A percentile compares a stretch with the other conserved stretches of the same genome.
Conservation (phyloP, 306 rosid species). For the Cucurbita moschata region DNA sequence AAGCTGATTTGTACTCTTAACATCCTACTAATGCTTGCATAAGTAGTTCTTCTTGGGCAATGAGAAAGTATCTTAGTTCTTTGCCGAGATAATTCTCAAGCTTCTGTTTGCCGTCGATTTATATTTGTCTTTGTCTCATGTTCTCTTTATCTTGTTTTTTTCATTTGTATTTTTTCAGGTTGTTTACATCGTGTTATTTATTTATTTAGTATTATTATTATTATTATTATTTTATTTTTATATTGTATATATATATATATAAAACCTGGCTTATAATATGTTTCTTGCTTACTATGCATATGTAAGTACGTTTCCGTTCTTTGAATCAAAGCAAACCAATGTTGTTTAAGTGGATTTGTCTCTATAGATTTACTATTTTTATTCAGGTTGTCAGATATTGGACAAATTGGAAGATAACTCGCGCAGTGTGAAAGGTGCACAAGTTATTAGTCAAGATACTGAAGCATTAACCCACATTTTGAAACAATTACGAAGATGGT, state of each 20-base stretch:
- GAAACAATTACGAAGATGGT: constrained; percentile 54
- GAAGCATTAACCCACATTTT: constrained; percentile 62
- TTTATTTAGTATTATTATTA: no score
- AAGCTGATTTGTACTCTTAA: neutral
- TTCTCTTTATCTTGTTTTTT: neutral
- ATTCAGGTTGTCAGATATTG: constrained; percentile 48
- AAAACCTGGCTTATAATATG: neutral
- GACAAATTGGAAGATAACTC: constrained; percentile 71
- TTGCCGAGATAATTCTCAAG: neutral
- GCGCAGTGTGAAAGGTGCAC: constrained; percentile 72
- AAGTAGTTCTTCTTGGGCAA: neutral
- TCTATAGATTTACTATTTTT: neutral
- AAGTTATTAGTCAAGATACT: constrained; percentile 56
- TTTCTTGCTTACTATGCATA: neutral
- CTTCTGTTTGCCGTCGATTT: neutral
- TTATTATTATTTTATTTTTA: no score
- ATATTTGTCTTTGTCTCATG: neutral
- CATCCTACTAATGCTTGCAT: neutral
- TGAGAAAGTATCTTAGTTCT: neutral
- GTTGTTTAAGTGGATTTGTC: neutral
- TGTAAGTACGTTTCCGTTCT: neutral
- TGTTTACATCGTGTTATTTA: neutral
- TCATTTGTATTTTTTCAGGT: neutral
- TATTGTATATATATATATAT: no score
- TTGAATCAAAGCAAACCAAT: neutral